Base-by-base conservation (phyloP, 306 rosid genomes). In the Cucurbita ficifolia region DNA sequence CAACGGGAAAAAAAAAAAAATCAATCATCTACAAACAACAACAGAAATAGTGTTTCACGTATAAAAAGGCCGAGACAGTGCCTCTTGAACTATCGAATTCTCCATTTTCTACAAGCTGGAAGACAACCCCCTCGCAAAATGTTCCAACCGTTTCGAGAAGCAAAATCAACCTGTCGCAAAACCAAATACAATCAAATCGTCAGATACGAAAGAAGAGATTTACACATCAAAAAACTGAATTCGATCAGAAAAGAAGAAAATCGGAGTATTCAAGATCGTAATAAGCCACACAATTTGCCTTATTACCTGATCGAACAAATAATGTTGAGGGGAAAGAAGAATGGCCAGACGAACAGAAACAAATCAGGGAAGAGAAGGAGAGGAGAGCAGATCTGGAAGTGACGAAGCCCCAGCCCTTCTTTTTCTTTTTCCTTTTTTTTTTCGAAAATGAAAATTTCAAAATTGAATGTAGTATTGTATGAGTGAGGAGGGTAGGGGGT, bases 31-130 rank as follows among this genome's bases (percentile, higher is more conserved):
- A 14, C 48, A 21, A 29, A 63, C 40, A n/a, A 40, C 18, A 55
- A 49, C 13, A 35, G 7, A 43, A 35, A 18, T n/a, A 8, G 8
- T 19, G 24, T 17, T 1, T 0, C 1, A 38, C 5, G 3, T 14
- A 42, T 14, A 19, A 19, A 54, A 1, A 59, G 4, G 75, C 1
- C 14, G 29, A 59, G 68, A 79, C 13, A 35, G n/a, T 71, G 79
- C 97, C 82, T 94, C 96, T 77, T 88, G 86, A 72, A 94, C 82
- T 58, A 80, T 88, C 3, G 88, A 68, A 78, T 60, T 79, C 21
- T 90, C 96, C 97, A 92, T 70, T 89, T 57, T 82, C 13, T 57
- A 57, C 48, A 76, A 55, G 64, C 7, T 55, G 62, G 53, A n/a
- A 19, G 76, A 22, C 36, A 68, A 77, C 80, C 77, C 56, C 68